Base-by-base conservation (phyloP, 495 filamentous ascomycete genomes). In the Physcia stellaris region DNA sequence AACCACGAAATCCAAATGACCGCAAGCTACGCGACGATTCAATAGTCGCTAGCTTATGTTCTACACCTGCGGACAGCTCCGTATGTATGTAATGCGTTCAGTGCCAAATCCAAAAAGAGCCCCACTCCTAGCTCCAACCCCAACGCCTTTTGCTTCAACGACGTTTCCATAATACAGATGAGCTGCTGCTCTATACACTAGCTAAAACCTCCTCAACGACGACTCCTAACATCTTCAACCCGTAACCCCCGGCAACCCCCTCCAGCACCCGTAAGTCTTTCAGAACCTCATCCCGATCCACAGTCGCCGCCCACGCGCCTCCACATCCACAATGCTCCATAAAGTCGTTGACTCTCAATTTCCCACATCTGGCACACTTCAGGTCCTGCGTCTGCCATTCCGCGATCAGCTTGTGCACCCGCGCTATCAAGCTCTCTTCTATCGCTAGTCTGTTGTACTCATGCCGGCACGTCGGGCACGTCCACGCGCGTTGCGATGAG, bases 251-350 rank as follows among this genome's bases (percentile, higher is more conserved):
- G 35, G 83, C 85, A 27, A 87, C 86, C 46, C 68, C 77, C 44
- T 66, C 66, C 51, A 80, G 69, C 13, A 94, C 80, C 34, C 58
- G 64, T 43, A 96, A 46, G 53, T 62, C 66, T 53, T 66, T 73
- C 45, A 73, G 49, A 17, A 86, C 63, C 26, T 80, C 82, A n/a
- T 71, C 75, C 48, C 70, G 68, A 52, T 79, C 67, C 38, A 87
- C 60, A 19, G 73, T 86, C 42, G 72, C 71, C 12, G 61, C 68
- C 90, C 90, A 98, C 30, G 61, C 66, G 5, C 92, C 88, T 35
- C 80, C 80, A 62, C 90, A 98, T 19, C 78, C 79, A 56, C 90
- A 98, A 60, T 96, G 88, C 59, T 96, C 90, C 77, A 86, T 80
- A 53, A 96, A 92, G 49, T 94, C 90, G 61, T 90, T 95, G 28